Evolutionary conservation across 1,284 basidiomycete species (phyloP).

Genomic region (Tilletia indica): DNA sequence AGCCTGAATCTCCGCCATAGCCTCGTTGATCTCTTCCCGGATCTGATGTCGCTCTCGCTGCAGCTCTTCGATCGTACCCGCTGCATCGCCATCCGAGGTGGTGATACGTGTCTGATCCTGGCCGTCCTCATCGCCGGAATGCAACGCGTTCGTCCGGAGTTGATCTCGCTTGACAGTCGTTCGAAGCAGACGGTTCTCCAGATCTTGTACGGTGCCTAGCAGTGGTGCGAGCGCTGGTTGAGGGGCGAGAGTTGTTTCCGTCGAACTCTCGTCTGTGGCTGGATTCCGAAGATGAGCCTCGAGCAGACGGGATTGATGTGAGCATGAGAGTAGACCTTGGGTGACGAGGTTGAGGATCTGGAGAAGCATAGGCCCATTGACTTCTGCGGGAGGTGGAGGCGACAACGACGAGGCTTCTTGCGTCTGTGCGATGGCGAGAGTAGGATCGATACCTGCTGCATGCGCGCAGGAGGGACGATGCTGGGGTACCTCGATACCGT

Average conservation of each 20-base stretch:
- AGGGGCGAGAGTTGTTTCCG: not conserved
- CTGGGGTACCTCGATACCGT: not conserved
- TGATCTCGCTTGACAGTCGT: slow-evolving; percentile 6
- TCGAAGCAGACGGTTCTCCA: slow-evolving; percentile 14
- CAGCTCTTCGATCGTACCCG: not conserved
- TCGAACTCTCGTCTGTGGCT: not conserved
- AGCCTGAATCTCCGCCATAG: slow-evolving; percentile 9
- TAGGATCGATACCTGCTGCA: slow-evolving; percentile 4
- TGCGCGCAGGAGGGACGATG: not conserved
- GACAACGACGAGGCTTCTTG: no score
- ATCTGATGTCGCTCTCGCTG: not conserved
- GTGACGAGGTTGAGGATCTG: slow-evolving; percentile 17
- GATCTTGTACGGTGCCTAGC: not conserved
- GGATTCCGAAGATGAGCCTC: slow-evolving; percentile 1
- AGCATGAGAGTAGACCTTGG: slow-evolving; percentile 2
- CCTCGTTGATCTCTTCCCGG: slow-evolving; percentile 12
- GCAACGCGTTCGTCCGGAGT: not conserved
- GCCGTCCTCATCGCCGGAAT: not conserved
- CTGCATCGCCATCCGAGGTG: not conserved
- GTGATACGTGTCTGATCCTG: not conserved
- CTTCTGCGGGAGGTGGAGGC: not conserved
- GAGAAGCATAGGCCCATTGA: slow-evolving; percentile 13
- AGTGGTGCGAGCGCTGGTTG: not conserved
- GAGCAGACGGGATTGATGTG: slow-evolving; percentile 8
- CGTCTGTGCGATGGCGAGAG: not conserved